These are phyloP conservation scores for Hortiboletus campestris DNA, from an alignment of 768 basidiomycete species.

Conservation along the genomic window DNA sequence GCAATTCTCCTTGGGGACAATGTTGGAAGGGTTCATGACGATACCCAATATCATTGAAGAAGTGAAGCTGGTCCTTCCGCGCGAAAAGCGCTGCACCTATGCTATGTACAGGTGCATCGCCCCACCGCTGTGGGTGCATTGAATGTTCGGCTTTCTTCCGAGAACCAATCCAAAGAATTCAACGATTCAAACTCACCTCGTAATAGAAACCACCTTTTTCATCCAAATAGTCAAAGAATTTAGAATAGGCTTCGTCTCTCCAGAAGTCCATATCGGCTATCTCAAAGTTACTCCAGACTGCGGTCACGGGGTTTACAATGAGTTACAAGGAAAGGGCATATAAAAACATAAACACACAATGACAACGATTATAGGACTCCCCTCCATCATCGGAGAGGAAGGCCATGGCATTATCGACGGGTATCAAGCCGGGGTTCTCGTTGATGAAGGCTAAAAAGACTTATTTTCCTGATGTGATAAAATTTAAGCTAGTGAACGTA, in stretches of 20 bases:
- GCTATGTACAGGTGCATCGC: conserved; percentile 85
- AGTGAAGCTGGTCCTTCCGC: conserved; percentile 72
- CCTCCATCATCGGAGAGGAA: conserved; percentile 74
- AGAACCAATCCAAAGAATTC: neutral
- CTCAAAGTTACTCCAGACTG: conserved; percentile 74
- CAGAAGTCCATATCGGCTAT: conserved; percentile 90
- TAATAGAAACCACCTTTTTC: conserved; percentile 87
- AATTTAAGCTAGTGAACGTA: conserved; percentile 22
- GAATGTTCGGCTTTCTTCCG: neutral
- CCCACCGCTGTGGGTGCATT: conserved; percentile 55
- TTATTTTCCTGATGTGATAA: neutral
- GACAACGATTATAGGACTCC: conserved; percentile 72
- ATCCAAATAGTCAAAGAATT: conserved; percentile 83
- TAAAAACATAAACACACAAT: conserved; percentile 43
- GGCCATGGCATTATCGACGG: conserved; percentile 62
- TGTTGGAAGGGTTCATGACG: conserved; percentile 78
- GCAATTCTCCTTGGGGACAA: conserved; percentile 59
- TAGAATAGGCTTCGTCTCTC: conserved; percentile 78
- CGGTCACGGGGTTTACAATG: conserved; percentile 28
- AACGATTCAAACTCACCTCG: conserved; percentile 49
- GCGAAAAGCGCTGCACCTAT: conserved; percentile 80
- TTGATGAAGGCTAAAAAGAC: conserved; percentile 60
- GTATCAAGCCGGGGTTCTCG: conserved; percentile 58
- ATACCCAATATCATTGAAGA: conserved; percentile 85
- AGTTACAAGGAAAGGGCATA: neutral